Conservation (phyloP, 2,329 filamentous ascomycete genomes). For the Trichoderma citrinoviride region DNA sequence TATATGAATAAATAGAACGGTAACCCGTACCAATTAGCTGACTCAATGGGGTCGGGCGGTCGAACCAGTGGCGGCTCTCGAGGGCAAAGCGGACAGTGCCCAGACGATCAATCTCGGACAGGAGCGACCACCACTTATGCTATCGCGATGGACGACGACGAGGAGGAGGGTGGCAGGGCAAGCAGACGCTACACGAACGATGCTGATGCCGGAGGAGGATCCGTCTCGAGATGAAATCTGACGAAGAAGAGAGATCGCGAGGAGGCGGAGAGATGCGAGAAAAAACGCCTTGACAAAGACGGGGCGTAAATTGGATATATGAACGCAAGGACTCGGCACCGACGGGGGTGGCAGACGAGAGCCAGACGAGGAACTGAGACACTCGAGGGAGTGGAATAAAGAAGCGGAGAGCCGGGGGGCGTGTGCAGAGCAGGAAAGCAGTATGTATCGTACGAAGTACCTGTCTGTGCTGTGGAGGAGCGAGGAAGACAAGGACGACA, state of each 20-base stretch:
- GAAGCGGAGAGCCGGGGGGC: slow-evolving; percentile 11
- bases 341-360: slow-evolving; percentile 9
- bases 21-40: slow-evolving; percentile 18
- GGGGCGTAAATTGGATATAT: slow-evolving; percentile 22
- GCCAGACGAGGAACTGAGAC: background rate
- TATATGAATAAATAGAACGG: slow-evolving; percentile 12
- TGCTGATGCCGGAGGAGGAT: background rate
- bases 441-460: background rate
- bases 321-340: slow-evolving; percentile 17
- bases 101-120: slow-evolving; percentile 4
- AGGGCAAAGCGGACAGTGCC: background rate
- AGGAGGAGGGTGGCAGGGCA: background rate
- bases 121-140: background rate
- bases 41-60: slow-evolving; percentile 5
- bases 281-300: slow-evolving; percentile 11
- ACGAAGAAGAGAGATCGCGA: background rate
- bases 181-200: background rate
- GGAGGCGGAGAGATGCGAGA: background rate
- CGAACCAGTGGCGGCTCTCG: background rate
- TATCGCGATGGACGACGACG: too few species aligned
- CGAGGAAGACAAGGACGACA: background rate
- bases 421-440: background rate
- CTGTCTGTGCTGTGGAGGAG: background rate
- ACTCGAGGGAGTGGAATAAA: slow-evolving; percentile 11
- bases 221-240: slow-evolving; percentile 5